phyloP scores from a whole-genome alignment of 306 rosid species.

The Pterocarpus macrocarpus region DNA sequence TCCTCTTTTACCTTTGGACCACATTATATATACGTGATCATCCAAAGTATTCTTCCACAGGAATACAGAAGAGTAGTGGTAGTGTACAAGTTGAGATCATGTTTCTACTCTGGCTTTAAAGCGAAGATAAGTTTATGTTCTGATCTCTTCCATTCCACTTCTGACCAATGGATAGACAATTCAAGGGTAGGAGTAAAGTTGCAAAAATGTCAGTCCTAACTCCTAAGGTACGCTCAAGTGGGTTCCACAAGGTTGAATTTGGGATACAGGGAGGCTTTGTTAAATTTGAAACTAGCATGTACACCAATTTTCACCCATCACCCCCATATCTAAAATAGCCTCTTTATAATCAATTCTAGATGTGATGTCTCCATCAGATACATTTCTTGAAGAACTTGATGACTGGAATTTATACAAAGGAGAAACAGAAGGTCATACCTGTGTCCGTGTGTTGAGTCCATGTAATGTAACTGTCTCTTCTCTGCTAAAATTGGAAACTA shows the following conservation, averaged over 20 bases:
- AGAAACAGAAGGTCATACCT: conserved; percentile 30
- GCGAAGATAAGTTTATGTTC: conserved; percentile 63
- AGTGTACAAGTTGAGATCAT: conserved; percentile 56
- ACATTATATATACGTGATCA: conserved; percentile 52
- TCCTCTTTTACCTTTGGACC: conserved; percentile 36
- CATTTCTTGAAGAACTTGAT: neutral
- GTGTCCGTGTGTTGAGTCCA: conserved; percentile 31
- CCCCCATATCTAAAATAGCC: neutral
- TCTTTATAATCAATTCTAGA: neutral
- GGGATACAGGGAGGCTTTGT: neutral
- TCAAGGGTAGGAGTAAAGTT: conserved; percentile 62
- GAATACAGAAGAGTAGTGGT: conserved; percentile 53
- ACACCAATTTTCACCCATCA: neutral
- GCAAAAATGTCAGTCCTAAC: conserved; percentile 46
- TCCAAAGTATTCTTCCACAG: conserved; percentile 29
- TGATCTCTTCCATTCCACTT: conserved; percentile 26
- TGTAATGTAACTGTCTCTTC: neutral
- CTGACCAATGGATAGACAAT: conserved; percentile 2
- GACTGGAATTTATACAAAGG: neutral
- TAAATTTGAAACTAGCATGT: neutral
- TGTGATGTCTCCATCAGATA: conserved; percentile 19
- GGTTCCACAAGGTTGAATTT: conserved; percentile 45
- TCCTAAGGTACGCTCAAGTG: conserved; percentile 54
- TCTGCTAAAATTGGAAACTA: neutral
- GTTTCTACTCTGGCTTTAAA: conserved; percentile 66